Conservation (phyloP, 2,329 filamentous ascomycete species). For the Pleoardoris graminearum region DNA sequence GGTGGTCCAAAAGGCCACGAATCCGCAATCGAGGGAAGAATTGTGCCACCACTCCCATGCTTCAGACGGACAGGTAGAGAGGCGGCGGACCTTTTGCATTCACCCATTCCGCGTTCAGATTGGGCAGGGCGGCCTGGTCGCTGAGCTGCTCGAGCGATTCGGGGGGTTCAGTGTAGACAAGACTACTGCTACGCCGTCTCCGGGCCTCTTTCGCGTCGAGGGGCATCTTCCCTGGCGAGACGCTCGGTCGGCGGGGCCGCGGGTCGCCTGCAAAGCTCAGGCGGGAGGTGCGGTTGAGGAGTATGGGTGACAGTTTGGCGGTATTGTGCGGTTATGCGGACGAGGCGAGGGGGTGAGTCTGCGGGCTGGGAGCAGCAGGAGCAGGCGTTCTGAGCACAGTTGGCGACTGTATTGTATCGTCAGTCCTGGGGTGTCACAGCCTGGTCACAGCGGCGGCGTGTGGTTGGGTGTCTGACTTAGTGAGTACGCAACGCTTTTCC, state of each 20-base stretch:
- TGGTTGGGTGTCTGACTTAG: conserved; percentile 31
- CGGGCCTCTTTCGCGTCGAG: conserved; percentile 63
- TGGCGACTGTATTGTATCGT: neutral
- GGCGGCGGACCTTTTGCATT: conserved; percentile 86
- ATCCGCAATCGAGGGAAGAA: neutral
- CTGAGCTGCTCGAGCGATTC: conserved; percentile 98
- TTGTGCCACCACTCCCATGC: neutral
- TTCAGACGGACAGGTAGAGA: neutral
- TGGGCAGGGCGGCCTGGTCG: conserved; percentile 91
- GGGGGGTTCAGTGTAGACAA: conserved; percentile 95
- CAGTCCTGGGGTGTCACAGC: neutral
- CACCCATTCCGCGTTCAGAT: conserved; percentile 97
- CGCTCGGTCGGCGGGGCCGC: conserved; percentile 50
- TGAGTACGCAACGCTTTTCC: conserved; percentile 34
- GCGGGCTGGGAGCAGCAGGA: neutral
- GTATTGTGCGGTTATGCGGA: conserved; percentile 58
- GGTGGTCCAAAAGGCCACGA: conserved; percentile 5
- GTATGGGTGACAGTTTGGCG: conserved; percentile 95
- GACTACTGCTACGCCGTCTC: conserved; percentile 93
- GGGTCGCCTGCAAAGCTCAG: conserved; percentile 85
- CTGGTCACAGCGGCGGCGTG: conserved; percentile 7
- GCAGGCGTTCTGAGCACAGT: neutral
- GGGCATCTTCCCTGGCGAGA: conserved; percentile 38
- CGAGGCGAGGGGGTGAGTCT: conserved; percentile 6
- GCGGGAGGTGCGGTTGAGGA: conserved; percentile 76